Base-by-base conservation (phyloP, 2,329 filamentous ascomycete species). In the Pseudocercospora fuligena region DNA sequence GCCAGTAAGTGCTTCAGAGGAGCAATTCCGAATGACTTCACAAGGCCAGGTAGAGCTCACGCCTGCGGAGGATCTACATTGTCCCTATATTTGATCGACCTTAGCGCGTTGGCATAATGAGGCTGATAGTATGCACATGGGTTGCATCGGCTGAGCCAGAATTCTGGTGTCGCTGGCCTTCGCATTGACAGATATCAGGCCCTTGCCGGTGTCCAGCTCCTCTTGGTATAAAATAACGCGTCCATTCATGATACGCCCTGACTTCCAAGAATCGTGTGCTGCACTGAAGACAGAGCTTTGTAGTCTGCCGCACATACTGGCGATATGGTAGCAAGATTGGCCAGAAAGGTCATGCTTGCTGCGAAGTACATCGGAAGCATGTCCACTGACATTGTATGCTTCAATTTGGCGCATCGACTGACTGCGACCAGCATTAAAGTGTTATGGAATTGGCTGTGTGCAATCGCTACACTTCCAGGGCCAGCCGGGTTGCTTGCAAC, bases 371-470 rank as follows among this genome's bases (percentile, higher is more conserved):
- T 51, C 21, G 47, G n/a, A 12, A 51, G 47, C 11, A 51, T 12
- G 21, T 12, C 23, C 11, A 25, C 23, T 7, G 47, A 21, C 19
- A 95, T 83, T 46, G 87, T 85, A 6, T 82, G 78, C 8, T 80
- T 80, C 1, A 96, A 85, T 60, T 65, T 70, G 33, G 85, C 80
- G 1, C 83, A 84, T 66, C 84, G 87, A 78, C 88, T 93, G 5
- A 90, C 91, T 1, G 93, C 92, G 23, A 91, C 88, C 3, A 98
- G 86, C 16, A 94, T 91, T 59, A 97, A 83, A 72, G 97, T 86
- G 76, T 97, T 97, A 63, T 93, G 93, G 83, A 95, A 97, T 91
- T 97, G 94, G 2, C 92, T 93, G 84, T 97, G 93, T 67, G 92
- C 90, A 19, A 93, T 92, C 79, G 96, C 96, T 16, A 97, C 88